phyloP scores from a whole-genome alignment of 768 basidiomycete genomes.

The Tulasnella sp. region DNA sequence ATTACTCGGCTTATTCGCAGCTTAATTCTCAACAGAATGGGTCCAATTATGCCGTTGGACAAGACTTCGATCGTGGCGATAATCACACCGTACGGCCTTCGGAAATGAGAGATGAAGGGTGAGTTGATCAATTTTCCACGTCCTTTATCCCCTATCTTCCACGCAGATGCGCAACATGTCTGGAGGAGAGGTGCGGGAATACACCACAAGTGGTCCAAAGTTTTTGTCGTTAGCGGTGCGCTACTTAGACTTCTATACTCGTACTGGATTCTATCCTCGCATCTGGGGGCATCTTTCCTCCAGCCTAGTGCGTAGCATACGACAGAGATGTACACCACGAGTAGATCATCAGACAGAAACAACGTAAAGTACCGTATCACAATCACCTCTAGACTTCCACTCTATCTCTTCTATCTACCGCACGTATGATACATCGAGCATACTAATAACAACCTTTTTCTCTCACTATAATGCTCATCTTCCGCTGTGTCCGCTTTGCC shows the following conservation, averaged over 20 bases:
- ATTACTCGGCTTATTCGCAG: not conserved
- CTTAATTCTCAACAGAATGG: slow-evolving; percentile 11
- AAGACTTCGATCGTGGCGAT: slow-evolving; percentile 17
- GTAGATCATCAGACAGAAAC: slow-evolving; percentile 22
- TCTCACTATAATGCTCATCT: not conserved
- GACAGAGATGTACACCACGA: slow-evolving; percentile 9
- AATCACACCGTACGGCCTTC: slow-evolving; percentile 45
- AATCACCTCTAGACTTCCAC: slow-evolving; percentile 13
- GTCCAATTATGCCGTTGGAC: slow-evolving; percentile 24
- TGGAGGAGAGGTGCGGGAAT: not conserved
- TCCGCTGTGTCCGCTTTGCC: not conserved
- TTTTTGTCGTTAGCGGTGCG: not conserved
- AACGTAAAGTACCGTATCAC: slow-evolving; percentile 19
- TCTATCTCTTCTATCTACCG: slow-evolving; percentile 22
- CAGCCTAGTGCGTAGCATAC: slow-evolving; percentile 31
- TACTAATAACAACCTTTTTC: slow-evolving; percentile 14
- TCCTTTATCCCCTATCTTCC: slow-evolving; percentile 6
- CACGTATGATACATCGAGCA: slow-evolving; percentile 22
- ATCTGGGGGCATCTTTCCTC: slow-evolving; percentile 20
- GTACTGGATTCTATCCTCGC: slow-evolving; percentile 9
- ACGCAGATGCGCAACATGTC: not conserved
- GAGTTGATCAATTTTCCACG: slow-evolving; percentile 33
- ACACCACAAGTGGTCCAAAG: not conserved
- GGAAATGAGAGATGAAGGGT: slow-evolving; percentile 99
- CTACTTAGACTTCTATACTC: not conserved